phyloP scores from a whole-genome alignment of 352 stramenopile species.

The Globisporangium okanoganense region DNA sequence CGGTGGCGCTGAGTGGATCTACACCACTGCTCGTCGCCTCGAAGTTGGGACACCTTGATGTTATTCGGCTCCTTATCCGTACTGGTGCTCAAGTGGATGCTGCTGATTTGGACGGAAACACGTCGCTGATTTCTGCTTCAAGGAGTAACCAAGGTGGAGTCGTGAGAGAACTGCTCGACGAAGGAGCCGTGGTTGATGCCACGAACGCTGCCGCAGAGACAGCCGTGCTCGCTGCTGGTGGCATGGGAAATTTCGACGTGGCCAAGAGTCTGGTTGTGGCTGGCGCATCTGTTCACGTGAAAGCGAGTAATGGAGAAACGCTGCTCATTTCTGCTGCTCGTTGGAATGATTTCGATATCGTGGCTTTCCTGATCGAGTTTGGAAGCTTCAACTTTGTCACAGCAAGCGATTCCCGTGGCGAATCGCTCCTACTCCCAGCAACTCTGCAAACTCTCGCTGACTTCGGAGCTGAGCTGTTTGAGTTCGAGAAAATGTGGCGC shows the following conservation, averaged over 20 bases:
- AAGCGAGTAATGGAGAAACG: conserved; percentile 3
- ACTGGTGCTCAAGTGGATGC: not conserved
- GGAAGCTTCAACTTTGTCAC: conserved; percentile 1
- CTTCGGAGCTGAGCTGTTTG: not conserved
- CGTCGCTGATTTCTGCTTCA: conserved; percentile 2
- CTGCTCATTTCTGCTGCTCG: conserved; percentile 6
- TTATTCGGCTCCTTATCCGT: not conserved
- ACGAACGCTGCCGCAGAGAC: conserved; percentile 1
- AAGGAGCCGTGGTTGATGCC: not conserved
- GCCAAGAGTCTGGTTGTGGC: not conserved
- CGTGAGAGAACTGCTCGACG: not conserved
- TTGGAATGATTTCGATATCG: not conserved
- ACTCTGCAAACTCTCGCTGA: not conserved
- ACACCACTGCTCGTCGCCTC: not conserved
- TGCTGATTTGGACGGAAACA: not conserved
- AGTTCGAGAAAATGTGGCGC: conserved; percentile 8
- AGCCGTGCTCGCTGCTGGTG: conserved; percentile 3
- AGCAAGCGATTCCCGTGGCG: not conserved
- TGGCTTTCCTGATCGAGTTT: not conserved
- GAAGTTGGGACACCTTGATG: not conserved
- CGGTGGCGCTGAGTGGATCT: not conserved
- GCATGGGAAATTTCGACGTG: not conserved
- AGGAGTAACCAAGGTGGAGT: not conserved
- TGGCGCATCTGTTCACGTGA: conserved; percentile 4
- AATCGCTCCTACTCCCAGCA: not conserved